Conservation (phyloP, 1,284 basidiomycete species). For the Termitomyces sp. region DNA sequence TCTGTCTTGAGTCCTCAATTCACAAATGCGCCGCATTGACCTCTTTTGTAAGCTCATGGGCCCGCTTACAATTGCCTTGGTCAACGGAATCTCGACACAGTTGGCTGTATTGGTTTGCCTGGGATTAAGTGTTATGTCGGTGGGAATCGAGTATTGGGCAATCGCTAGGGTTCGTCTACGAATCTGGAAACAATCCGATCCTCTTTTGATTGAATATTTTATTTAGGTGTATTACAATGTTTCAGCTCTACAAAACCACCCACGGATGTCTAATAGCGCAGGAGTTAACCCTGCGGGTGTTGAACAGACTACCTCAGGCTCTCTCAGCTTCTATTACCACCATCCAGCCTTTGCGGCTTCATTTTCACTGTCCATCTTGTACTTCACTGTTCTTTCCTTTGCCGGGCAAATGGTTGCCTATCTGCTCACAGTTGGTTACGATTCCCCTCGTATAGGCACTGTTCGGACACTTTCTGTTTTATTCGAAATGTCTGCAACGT, state of each 20-base stretch:
- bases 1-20: conserved; percentile 16
- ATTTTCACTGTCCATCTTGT: conserved; percentile 19
- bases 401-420: conserved; percentile 23
- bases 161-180: conserved; percentile 18
- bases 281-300: too few species aligned
- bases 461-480: conserved; percentile 15
- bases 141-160: conserved; percentile 19
- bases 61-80: conserved; percentile 20
- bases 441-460: conserved; percentile 15
- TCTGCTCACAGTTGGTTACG: conserved; percentile 17
- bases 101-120: conserved; percentile 16
- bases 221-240: conserved; percentile 6
- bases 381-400: conserved; percentile 23
- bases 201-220: not conserved
- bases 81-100: conserved; percentile 19
- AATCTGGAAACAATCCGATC: not conserved
- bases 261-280: not conserved
- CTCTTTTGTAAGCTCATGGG: conserved; percentile 22
- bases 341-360: conserved; percentile 21
- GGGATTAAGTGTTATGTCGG: conserved; percentile 15
- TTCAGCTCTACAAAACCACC: not conserved
- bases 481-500: conserved; percentile 19
- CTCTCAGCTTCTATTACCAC: conserved; percentile 14
- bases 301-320: not conserved
- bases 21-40: conserved; percentile 24